Conservation (phyloP, 2,329 filamentous ascomycete genomes). For the Fusarium chaquense region DNA sequence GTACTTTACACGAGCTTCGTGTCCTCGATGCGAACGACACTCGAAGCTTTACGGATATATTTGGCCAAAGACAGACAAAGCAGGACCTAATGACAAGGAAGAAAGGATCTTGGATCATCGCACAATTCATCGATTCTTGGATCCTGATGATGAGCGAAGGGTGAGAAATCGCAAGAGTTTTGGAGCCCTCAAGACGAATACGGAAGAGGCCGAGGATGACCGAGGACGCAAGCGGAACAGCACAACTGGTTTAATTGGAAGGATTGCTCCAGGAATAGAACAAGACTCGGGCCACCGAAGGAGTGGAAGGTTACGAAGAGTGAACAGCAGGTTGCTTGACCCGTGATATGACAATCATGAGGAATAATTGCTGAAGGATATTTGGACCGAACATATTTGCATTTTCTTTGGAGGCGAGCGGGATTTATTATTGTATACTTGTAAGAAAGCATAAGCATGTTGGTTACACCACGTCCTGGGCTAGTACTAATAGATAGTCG, state of each 20-base stretch:
- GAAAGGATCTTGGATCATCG: constrained; percentile 84
- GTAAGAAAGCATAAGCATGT: neutral
- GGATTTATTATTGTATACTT: constrained; percentile 20
- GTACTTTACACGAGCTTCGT: constrained; percentile 86
- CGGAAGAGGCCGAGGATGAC: constrained; percentile 46
- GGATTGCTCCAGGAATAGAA: constrained; percentile 22
- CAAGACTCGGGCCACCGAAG: constrained; percentile 48
- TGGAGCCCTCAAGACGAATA: constrained; percentile 46
- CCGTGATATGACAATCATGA: constrained; percentile 22
- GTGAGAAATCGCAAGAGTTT: constrained; percentile 59
- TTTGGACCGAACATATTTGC: constrained; percentile 4
- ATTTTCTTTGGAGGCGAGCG: constrained; percentile 13
- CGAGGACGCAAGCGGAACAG: constrained; percentile 44
- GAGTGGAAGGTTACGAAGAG: constrained; percentile 52
- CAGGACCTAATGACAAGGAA: constrained; percentile 78
- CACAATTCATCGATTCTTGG: constrained; percentile 86
- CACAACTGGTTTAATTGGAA: constrained; percentile 13
- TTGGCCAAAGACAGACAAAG: constrained; percentile 94
- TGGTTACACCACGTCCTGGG: neutral
- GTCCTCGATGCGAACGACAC: constrained; percentile 93
- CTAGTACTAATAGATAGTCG: constrained; percentile 10
- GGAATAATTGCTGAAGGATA: neutral
- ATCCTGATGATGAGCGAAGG: constrained; percentile 73
- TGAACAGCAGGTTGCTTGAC: constrained; percentile 51
- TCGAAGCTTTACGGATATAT: constrained; percentile 94